phyloP scores from a whole-genome alignment of 208 protist genomes.

The Trypanosoma scelopori region DNA sequence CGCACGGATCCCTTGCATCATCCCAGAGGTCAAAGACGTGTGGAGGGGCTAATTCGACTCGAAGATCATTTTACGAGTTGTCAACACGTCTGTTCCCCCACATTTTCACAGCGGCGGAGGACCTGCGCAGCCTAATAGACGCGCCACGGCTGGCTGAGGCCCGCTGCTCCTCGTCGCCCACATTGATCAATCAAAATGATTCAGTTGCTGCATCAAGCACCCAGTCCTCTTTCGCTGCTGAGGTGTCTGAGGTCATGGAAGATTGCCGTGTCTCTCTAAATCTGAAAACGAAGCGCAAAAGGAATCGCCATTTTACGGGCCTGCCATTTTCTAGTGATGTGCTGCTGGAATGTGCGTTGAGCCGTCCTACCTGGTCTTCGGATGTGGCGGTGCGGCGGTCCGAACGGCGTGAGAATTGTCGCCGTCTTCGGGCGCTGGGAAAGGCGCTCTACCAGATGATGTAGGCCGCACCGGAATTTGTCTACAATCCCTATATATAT shows the following conservation, averaged over 20 bases:
- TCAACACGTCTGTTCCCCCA: not conserved
- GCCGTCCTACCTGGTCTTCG: constrained; percentile 32
- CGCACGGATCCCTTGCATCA: not conserved
- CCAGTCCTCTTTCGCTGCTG: not conserved
- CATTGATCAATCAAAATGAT: not conserved
- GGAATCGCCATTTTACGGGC: too few relatives aligned
- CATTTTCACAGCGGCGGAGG: constrained; percentile 3
- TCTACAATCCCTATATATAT: constrained; percentile 7
- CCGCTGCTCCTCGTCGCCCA: not conserved
- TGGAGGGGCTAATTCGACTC: not conserved
- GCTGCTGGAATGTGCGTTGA: constrained; percentile 48
- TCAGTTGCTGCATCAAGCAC: not conserved
- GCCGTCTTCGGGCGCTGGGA: constrained; percentile 46
- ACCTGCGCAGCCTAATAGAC: constrained; percentile 19
- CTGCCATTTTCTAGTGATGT: constrained; percentile 31
- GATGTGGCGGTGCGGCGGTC: constrained; percentile 27
- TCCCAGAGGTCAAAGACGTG: constrained; percentile 3
- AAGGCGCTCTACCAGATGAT: constrained; percentile 42
- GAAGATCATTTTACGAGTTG: not conserved
- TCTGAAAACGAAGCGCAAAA: not conserved
- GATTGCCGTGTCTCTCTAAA: not conserved
- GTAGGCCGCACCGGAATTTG: not conserved
- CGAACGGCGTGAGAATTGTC: constrained; percentile 34
- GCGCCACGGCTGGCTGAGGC: not conserved
- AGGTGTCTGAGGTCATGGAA: not conserved